Percentiles rank a stretch among this genome's conserved stretches.
phyloP scores from a whole-genome alignment of 345 rosid species.

The Salix viminalis region DNA sequence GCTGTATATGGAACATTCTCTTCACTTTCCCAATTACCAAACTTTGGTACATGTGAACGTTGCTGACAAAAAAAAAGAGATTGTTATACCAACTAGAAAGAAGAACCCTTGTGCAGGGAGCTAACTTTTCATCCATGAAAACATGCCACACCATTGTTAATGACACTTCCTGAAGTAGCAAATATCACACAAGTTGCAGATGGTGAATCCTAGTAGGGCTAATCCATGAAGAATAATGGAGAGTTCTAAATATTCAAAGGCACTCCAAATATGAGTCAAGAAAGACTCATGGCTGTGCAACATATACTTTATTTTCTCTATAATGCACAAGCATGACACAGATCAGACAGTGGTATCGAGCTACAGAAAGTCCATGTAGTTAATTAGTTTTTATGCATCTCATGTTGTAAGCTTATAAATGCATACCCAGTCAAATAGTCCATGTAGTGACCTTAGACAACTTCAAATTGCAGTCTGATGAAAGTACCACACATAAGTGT shows the following conservation, averaged over 20 bases:
- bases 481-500: no score
- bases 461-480: no score
- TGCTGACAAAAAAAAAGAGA: constrained; percentile 41
- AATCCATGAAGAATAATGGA: not conserved
- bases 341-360: no score
- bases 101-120: not conserved
- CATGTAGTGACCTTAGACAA: no score
- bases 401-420: not conserved
- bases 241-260: not conserved
- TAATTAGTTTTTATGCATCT: not conserved
- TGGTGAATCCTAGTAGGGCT: not conserved
- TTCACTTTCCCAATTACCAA: constrained; percentile 86
- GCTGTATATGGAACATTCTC: constrained; percentile 84
- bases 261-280: not conserved
- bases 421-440: no score
- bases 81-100: constrained; percentile 14
- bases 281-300: no score
- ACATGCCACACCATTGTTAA: not conserved
- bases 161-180: not conserved
- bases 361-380: no score
- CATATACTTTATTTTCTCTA: no score
- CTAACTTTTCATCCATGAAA: not conserved
- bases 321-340: no score
- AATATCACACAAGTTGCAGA: not conserved
- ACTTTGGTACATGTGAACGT: constrained; percentile 67